Evolutionary conservation across 495 filamentous ascomycete species (phyloP), one percentile per base, ranked within the genome.

Genomic region (Penicillium waksmanii): DNA sequence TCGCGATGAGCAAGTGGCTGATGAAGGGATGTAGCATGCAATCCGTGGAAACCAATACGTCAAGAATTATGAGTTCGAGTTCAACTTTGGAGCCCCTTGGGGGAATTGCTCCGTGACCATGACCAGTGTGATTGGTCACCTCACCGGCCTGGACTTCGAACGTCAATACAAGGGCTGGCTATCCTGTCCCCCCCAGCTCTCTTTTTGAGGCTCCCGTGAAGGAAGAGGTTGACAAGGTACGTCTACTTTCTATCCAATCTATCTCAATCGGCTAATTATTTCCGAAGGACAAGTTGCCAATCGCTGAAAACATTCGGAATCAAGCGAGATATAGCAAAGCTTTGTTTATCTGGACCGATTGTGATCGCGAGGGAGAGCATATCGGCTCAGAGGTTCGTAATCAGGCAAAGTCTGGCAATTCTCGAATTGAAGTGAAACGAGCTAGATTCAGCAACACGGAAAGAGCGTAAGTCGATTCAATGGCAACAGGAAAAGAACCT

Each of bases 341-440:
- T 18, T 80, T 98, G 13, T 95, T 92, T 72, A 96, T 98, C 65
- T 98, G 95, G 95, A 98, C 95, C 1, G 95, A 98, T 81, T 98
- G 95, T 75, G 95, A 98, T 80, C 87, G 93, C 51, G 95, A 98
- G 80, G 95, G 95, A 15, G 95, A 98, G 73, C 88, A 97, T 66
- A 98, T 98, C 60, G 95, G 95, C 1, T 78, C 89, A n/a, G 96
- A 98, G 67, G 92, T 98, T 52, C 86, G 92, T 38, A 84, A 89
- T 56, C 87, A 92, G 36, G 95, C 96, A 17, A 79, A 78, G 54
- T 83, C 84, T 66, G 87, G 85, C 21, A 98, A 97, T 66, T 66
- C 79, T 18, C 77, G 79, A 1, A 82, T 98, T 36, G 80, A 93
- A 64, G 84, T 97, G 51, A 95, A 90, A 65, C 81, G 95, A 61